A percentile compares a stretch with the other conserved stretches of the same genome.
These are phyloP conservation scores for Phylloboletellus chloephorus DNA, from an alignment of 1,284 basidiomycete species.

Conservation along the genomic window DNA sequence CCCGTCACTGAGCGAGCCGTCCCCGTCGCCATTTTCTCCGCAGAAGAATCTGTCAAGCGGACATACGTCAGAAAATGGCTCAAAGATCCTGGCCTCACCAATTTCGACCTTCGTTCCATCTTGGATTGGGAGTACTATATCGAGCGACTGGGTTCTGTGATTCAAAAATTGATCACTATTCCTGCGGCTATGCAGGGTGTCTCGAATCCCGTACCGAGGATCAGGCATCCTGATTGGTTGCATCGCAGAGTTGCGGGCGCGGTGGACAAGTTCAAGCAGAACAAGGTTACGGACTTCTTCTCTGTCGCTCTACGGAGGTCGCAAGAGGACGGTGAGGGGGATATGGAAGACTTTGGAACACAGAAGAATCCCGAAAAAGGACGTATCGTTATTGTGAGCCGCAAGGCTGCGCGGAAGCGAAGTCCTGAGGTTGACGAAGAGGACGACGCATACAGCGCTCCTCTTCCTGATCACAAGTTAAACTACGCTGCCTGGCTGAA, in stretches of 20 bases:
- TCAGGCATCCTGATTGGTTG: constrained; percentile 97
- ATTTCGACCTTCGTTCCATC: constrained; percentile 92
- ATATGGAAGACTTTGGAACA: constrained; percentile 66
- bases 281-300: constrained; percentile 97
- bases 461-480: constrained; percentile 54
- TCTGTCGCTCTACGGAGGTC: constrained; percentile 26
- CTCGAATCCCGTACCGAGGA: constrained; percentile 91
- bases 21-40: constrained; percentile 98
- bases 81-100: constrained; percentile 84
- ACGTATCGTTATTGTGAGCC: constrained; percentile 54
- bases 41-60: constrained; percentile 86
- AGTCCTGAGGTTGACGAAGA: constrained; percentile 38
- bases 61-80: constrained; percentile 95
- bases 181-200: constrained; percentile 99
- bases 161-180: constrained; percentile 99
- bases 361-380: constrained; percentile 32
- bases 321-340: constrained; percentile 36
- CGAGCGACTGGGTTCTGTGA: constrained; percentile 94
- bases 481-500: constrained; percentile 81
- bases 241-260: constrained; percentile 84
- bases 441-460: constrained; percentile 27
- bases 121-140: constrained; percentile 99
- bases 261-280: constrained; percentile 97
- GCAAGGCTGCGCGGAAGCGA: constrained; percentile 40
- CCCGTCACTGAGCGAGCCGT: constrained; percentile 97